A percentile compares a stretch with the other conserved stretches of the same genome.
These are phyloP conservation scores for Lyophyllum shimeji DNA, from an alignment of 768 basidiomycete genomes.

Conservation along the genomic window DNA sequence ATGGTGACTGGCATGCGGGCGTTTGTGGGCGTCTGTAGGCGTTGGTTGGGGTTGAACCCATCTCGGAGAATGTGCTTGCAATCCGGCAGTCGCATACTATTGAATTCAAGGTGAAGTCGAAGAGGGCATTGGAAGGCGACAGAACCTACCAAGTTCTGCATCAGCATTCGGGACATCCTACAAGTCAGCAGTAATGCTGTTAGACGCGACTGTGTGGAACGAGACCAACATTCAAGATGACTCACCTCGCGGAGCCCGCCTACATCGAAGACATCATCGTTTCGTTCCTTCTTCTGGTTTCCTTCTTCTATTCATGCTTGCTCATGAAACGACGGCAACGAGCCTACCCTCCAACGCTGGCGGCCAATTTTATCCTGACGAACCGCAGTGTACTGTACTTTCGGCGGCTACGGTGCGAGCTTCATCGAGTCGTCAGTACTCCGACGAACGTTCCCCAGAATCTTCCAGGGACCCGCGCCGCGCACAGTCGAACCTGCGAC, in stretches of 20 bases:
- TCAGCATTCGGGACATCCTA: too few species aligned
- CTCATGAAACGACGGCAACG: not conserved
- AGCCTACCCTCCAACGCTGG: slow-evolving; percentile 31
- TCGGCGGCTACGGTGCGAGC: slow-evolving; percentile 50
- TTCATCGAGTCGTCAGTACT: slow-evolving; percentile 45
- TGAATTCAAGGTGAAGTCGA: too few species aligned
- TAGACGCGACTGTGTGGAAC: too few species aligned
- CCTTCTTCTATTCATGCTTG: not conserved
- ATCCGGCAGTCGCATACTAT: too few species aligned
- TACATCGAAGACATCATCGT: not conserved
- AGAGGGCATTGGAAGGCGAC: too few species aligned
- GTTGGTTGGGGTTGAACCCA: too few species aligned
- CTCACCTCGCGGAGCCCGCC: slow-evolving; percentile 2
- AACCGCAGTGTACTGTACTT: slow-evolving; percentile 53
- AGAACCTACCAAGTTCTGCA: too few species aligned
- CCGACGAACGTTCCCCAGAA: not conserved
- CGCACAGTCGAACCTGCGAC: slow-evolving; percentile 44
- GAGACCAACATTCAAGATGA: not conserved
- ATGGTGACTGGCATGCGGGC: too few species aligned
- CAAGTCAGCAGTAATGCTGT: too few species aligned
- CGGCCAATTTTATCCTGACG: slow-evolving; percentile 52
- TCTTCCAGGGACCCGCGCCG: not conserved
- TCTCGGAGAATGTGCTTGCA: too few species aligned
- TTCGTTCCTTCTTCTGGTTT: too few species aligned
- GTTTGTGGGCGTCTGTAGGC: too few species aligned